phyloP scores from a whole-genome alignment of 441 rosid species.

The Erysimum cheiri region DNA sequence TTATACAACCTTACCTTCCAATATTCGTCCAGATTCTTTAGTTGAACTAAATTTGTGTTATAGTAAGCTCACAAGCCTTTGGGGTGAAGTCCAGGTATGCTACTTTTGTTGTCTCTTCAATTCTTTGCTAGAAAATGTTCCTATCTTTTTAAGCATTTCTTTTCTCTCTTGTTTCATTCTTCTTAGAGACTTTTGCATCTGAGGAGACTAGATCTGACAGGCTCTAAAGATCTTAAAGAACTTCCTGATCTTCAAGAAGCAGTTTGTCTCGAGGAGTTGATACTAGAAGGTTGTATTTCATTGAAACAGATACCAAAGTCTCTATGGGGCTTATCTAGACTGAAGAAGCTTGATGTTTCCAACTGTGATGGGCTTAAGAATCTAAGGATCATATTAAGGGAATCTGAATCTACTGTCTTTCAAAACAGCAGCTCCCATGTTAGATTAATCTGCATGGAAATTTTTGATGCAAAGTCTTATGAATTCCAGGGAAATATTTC shows the following conservation, averaged over 20 bases:
- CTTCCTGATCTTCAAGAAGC: conserved; percentile 21
- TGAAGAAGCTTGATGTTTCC: neutral
- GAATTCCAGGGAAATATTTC: neutral
- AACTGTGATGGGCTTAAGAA: conserved; percentile 19
- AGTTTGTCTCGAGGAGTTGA: neutral
- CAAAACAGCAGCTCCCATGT: neutral
- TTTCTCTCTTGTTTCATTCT: neutral
- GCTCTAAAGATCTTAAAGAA: neutral
- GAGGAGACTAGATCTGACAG: neutral
- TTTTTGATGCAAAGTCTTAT: neutral
- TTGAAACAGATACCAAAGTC: neutral
- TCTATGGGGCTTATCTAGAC: neutral
- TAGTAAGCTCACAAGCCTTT: conserved; percentile 14
- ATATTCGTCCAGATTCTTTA: neutral
- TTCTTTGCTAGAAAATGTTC: neutral
- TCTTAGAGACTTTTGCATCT: neutral
- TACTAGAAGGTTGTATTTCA: conserved; percentile 2
- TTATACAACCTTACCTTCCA: neutral
- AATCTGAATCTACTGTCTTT: neutral
- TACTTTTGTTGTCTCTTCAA: neutral
- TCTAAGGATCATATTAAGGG: neutral
- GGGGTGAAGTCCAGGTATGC: conserved; percentile 1
- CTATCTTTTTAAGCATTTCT: neutral
- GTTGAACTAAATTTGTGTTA: neutral
- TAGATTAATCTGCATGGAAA: neutral